Conservation (phyloP, 345 rosid genomes). For the Cardamine occulta region DNA sequence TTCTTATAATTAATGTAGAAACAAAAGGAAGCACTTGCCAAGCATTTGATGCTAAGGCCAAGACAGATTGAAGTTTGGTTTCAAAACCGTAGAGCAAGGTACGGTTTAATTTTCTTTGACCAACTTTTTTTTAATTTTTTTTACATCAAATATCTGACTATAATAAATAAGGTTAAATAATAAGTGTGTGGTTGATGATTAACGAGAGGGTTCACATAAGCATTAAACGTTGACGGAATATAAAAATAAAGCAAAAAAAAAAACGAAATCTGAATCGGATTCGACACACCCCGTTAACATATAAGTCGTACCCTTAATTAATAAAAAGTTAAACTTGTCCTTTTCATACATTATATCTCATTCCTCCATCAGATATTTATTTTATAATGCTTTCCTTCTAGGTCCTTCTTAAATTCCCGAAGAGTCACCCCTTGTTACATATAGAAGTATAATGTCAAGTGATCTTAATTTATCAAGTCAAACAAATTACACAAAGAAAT, state of each 20-base stretch:
- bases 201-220: constrained; percentile 34
- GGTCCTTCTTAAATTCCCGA: constrained; percentile 34
- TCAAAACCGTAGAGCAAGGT: constrained; percentile 99
- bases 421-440: constrained; percentile 37
- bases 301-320: constrained; percentile 47
- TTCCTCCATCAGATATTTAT: constrained; percentile 25
- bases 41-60: constrained; percentile 77
- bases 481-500: constrained; percentile 3
- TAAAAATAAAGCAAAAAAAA: constrained; percentile 21
- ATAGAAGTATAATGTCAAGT: background rate
- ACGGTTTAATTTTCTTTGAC: constrained; percentile 28
- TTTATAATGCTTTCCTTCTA: constrained; percentile 37
- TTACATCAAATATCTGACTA: constrained; percentile 32
- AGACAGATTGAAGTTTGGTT: constrained; percentile 99
- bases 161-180: constrained; percentile 28
- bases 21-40: constrained; percentile 88
- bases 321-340: constrained; percentile 42
- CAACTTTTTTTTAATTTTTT: background rate
- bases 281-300: constrained; percentile 49
- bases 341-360: constrained; percentile 36
- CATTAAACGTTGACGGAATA: constrained; percentile 48
- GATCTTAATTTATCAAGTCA: constrained; percentile 24
- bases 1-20: constrained; percentile 52
- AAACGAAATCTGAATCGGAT: constrained; percentile 45
- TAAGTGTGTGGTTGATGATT: constrained; percentile 29